Evolutionary conservation across 2,329 filamentous ascomycete species (phyloP).

Genomic region (Ilyonectria sp.): DNA sequence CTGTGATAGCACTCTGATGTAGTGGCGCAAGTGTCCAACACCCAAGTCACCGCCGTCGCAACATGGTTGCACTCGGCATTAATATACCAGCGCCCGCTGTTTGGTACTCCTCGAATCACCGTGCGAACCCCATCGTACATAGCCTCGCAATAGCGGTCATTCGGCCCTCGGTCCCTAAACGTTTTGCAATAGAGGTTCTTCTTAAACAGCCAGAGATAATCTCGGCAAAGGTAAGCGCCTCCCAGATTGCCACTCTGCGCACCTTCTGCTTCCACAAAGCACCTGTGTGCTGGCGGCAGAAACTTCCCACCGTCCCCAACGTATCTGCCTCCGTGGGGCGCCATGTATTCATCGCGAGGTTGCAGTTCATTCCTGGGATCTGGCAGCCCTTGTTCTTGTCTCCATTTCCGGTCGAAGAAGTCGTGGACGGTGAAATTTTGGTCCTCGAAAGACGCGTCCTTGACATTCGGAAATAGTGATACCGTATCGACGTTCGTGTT

Average conservation of each 20-base stretch:
- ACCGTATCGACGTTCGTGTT: background rate
- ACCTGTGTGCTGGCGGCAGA: background rate
- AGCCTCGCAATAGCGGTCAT: constrained; percentile 5
- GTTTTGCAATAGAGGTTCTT: background rate
- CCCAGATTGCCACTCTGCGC: background rate
- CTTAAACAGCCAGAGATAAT: background rate
- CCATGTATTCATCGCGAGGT: background rate
- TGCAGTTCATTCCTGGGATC: background rate
- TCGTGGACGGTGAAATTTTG: background rate
- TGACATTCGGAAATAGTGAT: background rate
- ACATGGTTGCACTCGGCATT: background rate
- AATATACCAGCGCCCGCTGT: background rate
- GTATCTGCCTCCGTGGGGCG: background rate
- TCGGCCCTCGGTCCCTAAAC: background rate
- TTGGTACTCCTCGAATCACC: background rate
- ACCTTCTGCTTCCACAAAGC: background rate
- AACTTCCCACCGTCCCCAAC: too few species aligned
- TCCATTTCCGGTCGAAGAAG: background rate
- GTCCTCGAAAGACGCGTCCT: background rate
- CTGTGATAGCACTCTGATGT: background rate
- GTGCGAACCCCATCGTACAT: constrained; percentile 18
- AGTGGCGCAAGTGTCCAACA: background rate
- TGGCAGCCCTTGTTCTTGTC: background rate
- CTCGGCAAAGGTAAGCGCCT: background rate
- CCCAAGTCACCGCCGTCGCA: background rate